Evolutionary conservation across 768 basidiomycete genomes (phyloP).

Genomic region (Lanmaoa rubissima): DNA sequence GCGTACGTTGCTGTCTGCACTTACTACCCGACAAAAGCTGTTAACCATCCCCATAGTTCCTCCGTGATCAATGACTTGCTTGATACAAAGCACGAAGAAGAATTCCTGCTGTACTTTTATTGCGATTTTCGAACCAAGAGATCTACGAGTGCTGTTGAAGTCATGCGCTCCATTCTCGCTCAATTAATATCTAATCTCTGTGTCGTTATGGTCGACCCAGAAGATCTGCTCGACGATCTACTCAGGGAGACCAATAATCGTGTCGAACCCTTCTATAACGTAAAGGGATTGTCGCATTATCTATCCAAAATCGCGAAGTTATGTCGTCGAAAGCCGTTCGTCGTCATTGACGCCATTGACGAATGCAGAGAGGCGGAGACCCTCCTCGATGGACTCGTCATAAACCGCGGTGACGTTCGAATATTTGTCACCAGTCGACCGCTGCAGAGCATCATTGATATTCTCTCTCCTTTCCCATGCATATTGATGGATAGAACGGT

Average conservation of each 20-base stretch:
- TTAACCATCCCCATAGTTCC: no score
- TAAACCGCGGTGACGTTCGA: background rate
- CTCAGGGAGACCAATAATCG: background rate
- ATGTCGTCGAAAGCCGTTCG: background rate
- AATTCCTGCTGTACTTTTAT: slow-evolving; percentile 11
- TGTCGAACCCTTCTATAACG: background rate
- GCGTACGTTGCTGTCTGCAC: no score
- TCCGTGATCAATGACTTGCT: no score
- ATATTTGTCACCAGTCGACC: slow-evolving; percentile 11
- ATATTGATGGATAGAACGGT: slow-evolving; percentile 8
- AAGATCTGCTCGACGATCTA: background rate
- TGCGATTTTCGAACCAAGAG: slow-evolving; percentile 12
- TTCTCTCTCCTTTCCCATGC: background rate
- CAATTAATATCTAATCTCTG: slow-evolving; percentile 3
- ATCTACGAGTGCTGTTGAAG: slow-evolving; percentile 5
- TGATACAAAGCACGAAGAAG: background rate
- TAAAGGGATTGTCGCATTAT: background rate
- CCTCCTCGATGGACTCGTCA: slow-evolving; percentile 6
- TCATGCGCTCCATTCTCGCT: slow-evolving; percentile 12
- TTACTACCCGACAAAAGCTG: no score
- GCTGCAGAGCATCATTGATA: background rate
- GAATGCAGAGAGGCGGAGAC: slow-evolving; percentile 11
- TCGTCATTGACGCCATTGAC: slow-evolving; percentile 19
- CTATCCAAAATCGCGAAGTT: background rate
- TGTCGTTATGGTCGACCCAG: background rate